Base-by-base conservation (phyloP, 2,329 filamentous ascomycete genomes). In the Neofusicoccum laricinum region DNA sequence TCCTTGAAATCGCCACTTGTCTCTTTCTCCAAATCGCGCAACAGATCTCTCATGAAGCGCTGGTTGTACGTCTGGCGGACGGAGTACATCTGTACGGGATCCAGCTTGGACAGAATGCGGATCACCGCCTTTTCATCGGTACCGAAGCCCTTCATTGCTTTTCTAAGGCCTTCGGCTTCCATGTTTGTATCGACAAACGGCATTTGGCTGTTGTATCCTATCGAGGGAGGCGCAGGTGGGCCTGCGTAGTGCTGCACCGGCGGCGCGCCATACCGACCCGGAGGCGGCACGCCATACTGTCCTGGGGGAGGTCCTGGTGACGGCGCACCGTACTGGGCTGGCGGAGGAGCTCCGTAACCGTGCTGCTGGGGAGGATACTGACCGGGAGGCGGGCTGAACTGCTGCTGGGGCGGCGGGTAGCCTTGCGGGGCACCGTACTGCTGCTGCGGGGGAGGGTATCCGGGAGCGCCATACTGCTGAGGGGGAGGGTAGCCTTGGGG, bases 131-230 rank as follows among this genome's bases (percentile, higher is more conserved):
- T 89, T 76, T 97, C 93, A 71, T 98, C 88, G 0, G 93, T 97
- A 38, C 93, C 94, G 67, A 97, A 91, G 0, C 93, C 93, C 77
- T 96, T 97, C 92, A 97, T 97, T 2, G 94, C 92, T 69, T 85
- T 85, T 61, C 92, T 87, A 21, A 96, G 81, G 3, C 82, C 85
- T 64, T 92, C 86, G 0, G 92, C 90, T 69, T 95, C 88, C 12
- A 81, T 79, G 2, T 80, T 83, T 53, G 87, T 89, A 68, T 96
- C 88, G 17, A 84, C 81, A 34, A 86, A 82, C 48, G 91, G 90
- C 4, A 70, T 71, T 71, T 91, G 90, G 12, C 87, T 86, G 2
- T 87, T 87, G 71, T 97, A 97, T 40, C 93, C 93, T 0, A 85
- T 78, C 0, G 90, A 90, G 0, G 91, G 86, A 11, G 85, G 84